Evolutionary conservation across 2,329 filamentous ascomycete genomes (phyloP).

Genomic region (Beauveria medogensis): DNA sequence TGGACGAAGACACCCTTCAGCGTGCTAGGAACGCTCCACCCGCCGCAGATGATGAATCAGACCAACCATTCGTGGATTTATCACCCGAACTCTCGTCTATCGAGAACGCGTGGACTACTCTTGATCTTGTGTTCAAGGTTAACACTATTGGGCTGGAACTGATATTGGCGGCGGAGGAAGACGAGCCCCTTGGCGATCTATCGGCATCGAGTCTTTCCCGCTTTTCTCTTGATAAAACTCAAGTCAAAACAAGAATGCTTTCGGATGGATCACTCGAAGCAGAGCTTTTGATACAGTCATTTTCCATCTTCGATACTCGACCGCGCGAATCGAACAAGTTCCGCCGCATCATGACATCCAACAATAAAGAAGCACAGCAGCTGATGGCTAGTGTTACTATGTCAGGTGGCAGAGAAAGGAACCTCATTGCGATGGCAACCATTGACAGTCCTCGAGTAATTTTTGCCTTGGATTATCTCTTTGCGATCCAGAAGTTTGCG

Average conservation of each 20-base stretch:
- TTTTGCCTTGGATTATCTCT: constrained; percentile 90
- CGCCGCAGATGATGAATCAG: constrained; percentile 22
- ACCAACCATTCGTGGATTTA: constrained; percentile 44
- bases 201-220: constrained; percentile 78
- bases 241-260: constrained; percentile 85
- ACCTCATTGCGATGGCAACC: constrained; percentile 82
- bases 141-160: constrained; percentile 84
- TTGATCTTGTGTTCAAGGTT: constrained; percentile 86
- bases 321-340: constrained; percentile 87
- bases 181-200: constrained; percentile 69
- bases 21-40: constrained; percentile 34
- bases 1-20: constrained; percentile 50
- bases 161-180: constrained; percentile 60
- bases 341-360: constrained; percentile 94
- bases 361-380: constrained; percentile 91
- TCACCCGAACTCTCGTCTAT: constrained; percentile 62
- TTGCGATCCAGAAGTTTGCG: constrained; percentile 79
- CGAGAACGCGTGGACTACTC: constrained; percentile 76
- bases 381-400: constrained; percentile 97
- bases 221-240: constrained; percentile 90
- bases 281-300: constrained; percentile 86
- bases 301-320: constrained; percentile 91
- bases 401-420: constrained; percentile 72
- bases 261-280: constrained; percentile 87
- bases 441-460: constrained; percentile 93